Evolutionary conservation across 495 filamentous ascomycete genomes (phyloP), one percentile per base, ranked within the genome.

Genomic region (Paragyromitra xinjiangensis): DNA sequence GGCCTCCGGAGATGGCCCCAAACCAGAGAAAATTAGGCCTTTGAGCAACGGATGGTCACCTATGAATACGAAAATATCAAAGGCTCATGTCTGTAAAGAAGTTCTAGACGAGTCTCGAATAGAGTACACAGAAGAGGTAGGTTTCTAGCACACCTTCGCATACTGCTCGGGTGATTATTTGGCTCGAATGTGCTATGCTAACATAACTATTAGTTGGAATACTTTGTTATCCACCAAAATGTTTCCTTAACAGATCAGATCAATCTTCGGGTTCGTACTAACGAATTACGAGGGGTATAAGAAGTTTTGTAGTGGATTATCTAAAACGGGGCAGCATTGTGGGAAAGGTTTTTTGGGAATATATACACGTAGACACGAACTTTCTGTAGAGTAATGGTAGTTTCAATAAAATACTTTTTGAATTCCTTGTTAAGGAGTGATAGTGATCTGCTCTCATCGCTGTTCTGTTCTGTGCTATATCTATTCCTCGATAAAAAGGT

Each of bases 251-350:
- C 55, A 48, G 67, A 69, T 11, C 67, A 69, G 24, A 69, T 69
- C 51, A 61, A 42, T 69, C 67, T 69, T 34, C 67, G 67, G 55
- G 16, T 69, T 45, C 67, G 67, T 69, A 69, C 67, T 8, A 69
- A 69, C n/a, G 39, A 69, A 37, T 45, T 69, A 9, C 67, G 53
- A 34, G 53, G 67, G 12, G 26, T 34, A 59, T 69, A 59, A 58
- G 26, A 5, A n/a, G 22, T 39, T n/a, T 11, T 61, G 1, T 61
- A 37, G 37, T 9, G 37, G 56, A 16, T 12, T 61, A 61, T 61
- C 14, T 34, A 6, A 61, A 16, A 56, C 19, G 11, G 19, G 48
- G 48, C 48, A 51, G 12, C 6, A 19, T 6, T 22, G 1, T 14
- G 22, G 24, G 19, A 56, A 56, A 12, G 24, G 24, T 51, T 51